Conservation (phyloP, 139 green algal genomes). For the Chlorella sorokiniana region DNA sequence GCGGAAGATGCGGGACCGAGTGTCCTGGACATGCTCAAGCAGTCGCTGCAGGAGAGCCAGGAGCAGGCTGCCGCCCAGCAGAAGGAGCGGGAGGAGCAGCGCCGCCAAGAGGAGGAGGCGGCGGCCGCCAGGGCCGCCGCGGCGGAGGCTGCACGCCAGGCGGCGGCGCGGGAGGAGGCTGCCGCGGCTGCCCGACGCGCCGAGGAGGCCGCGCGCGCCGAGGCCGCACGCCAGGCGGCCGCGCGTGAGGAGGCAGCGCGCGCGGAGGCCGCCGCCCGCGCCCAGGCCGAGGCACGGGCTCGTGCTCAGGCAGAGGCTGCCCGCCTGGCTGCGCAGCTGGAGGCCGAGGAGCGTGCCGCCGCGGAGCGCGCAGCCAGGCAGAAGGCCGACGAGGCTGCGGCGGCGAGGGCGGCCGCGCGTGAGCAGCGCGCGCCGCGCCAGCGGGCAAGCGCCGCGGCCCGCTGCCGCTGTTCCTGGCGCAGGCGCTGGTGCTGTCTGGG, state of each 20-base stretch:
- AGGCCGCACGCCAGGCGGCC: background rate
- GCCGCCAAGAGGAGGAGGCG: background rate
- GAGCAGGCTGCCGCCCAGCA: background rate
- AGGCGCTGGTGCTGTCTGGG: background rate
- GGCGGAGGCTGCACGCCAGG: background rate
- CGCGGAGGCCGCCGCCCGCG: background rate
- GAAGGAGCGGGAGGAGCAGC: background rate
- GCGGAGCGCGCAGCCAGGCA: constrained; percentile 1
- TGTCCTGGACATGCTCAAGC: background rate
- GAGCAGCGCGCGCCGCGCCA: background rate
- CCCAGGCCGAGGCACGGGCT: background rate
- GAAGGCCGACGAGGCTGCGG: background rate
- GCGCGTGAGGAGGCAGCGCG: background rate
- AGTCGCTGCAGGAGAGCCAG: background rate
- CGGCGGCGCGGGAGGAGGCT: background rate
- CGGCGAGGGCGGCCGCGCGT: background rate
- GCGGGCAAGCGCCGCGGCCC: constrained; percentile 11
- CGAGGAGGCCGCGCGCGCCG: background rate
- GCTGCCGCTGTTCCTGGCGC: constrained; percentile 30
- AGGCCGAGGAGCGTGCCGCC: background rate
- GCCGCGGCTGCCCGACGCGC: background rate
- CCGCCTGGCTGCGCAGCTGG: background rate
- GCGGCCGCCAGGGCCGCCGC: background rate
- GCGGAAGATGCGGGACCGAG: background rate
- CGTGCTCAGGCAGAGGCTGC: background rate